phyloP scores from a whole-genome alignment of 768 basidiomycete genomes.

The Suillus variegatus region DNA sequence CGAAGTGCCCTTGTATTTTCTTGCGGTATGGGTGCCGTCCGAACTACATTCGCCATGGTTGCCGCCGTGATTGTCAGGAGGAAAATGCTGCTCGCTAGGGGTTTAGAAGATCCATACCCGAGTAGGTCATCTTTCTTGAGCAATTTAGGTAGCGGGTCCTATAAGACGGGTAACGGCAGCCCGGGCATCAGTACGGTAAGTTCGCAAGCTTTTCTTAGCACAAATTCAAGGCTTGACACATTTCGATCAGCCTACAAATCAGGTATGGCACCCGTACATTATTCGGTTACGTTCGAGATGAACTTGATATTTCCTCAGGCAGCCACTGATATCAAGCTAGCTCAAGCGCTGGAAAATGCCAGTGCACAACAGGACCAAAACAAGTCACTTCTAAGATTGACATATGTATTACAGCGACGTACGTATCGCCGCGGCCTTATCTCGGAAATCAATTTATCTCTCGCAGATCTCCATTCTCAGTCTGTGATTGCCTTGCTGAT shows the following conservation, averaged over 20 bases:
- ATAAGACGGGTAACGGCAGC: slow-evolving; percentile 22
- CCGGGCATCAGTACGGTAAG: slow-evolving; percentile 55
- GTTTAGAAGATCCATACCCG: slow-evolving; percentile 79
- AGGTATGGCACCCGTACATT: slow-evolving; percentile 22
- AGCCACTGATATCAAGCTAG: slow-evolving; percentile 59
- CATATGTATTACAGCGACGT: slow-evolving; percentile 83
- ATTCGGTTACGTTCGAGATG: slow-evolving; percentile 8
- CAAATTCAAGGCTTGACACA: slow-evolving; percentile 6
- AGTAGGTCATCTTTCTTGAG: slow-evolving; percentile 32
- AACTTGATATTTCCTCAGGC: slow-evolving; percentile 23
- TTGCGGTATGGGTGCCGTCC: slow-evolving; percentile 95
- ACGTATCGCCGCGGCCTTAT: slow-evolving; percentile 16
- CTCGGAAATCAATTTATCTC: neutral
- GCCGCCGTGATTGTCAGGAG: slow-evolving; percentile 86
- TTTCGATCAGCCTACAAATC: slow-evolving; percentile 25
- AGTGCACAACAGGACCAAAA: slow-evolving; percentile 80
- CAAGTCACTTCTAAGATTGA: slow-evolving; percentile 73
- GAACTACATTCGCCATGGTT: slow-evolving; percentile 98
- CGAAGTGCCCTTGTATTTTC: slow-evolving; percentile 87
- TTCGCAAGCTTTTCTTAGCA: neutral
- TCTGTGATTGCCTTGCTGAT: slow-evolving; percentile 86
- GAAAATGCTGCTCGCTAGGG: slow-evolving; percentile 63
- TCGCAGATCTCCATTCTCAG: slow-evolving; percentile 68
- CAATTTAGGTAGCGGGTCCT: slow-evolving; percentile 10
- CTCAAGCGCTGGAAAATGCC: slow-evolving; percentile 71